phyloP scores from a whole-genome alignment of 1,284 basidiomycete genomes.

The Vanrija sp. region DNA sequence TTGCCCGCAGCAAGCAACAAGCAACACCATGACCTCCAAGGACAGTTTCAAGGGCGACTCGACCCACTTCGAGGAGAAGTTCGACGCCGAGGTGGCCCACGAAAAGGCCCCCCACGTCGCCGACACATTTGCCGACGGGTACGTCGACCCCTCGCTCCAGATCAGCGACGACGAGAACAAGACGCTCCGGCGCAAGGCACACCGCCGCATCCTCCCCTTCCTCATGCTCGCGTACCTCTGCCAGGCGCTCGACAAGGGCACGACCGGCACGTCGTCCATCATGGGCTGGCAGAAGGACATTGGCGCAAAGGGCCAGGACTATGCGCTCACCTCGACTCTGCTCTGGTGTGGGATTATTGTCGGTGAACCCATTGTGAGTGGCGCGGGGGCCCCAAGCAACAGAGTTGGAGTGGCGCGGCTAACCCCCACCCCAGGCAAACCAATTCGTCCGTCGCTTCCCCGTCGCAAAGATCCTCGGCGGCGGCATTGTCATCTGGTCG shows the following conservation, averaged over 20 bases:
- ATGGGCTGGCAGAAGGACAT: conserved; percentile 38
- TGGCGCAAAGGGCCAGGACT: conserved; percentile 33
- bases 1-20: no score
- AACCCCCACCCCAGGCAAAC: conserved; percentile 20
- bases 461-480: conserved; percentile 26
- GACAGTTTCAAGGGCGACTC: no score
- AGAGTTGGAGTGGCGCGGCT: neutral
- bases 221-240: conserved; percentile 14
- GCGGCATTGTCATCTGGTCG: conserved; percentile 28
- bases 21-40: no score
- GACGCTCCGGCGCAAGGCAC: conserved; percentile 10
- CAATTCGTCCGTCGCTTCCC: conserved; percentile 31
- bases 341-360: conserved; percentile 31
- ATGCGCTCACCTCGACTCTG: conserved; percentile 28
- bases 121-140: conserved; percentile 12
- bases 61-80: neutral
- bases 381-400: no score
- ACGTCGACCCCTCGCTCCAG: conserved; percentile 15
- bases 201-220: conserved; percentile 13
- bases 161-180: conserved; percentile 21
- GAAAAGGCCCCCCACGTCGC: neutral
- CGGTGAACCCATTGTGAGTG: conserved; percentile 27
- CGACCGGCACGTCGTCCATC: conserved; percentile 23
- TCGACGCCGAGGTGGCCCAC: neutral
- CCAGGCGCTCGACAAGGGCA: conserved; percentile 22